phyloP scores from a whole-genome alignment of 148 eudicot genomes.

The Arctostaphylos glauca region DNA sequence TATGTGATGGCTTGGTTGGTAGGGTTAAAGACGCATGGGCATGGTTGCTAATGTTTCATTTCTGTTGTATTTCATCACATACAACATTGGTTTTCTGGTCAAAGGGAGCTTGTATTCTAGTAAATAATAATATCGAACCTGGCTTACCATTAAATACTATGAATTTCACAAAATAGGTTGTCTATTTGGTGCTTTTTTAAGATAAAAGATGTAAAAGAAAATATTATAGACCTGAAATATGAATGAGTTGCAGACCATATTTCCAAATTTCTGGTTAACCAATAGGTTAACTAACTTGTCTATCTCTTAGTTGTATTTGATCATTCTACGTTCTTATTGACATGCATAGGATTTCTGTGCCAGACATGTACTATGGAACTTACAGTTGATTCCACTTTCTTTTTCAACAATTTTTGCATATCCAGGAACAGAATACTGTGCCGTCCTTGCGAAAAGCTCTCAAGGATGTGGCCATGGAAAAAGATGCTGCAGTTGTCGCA shows the following conservation, averaged over 20 bases:
- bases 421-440: conserved; percentile 77
- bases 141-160: background rate
- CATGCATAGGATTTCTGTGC: background rate
- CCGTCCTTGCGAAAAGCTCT: conserved; percentile 92
- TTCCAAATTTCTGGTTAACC: background rate
- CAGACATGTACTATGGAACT: background rate
- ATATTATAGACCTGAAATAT: background rate
- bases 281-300: background rate
- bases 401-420: conserved; percentile 3
- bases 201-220: background rate
- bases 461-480: conserved; percentile 96
- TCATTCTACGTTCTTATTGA: background rate
- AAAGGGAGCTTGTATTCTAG: background rate
- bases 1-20: background rate
- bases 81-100: background rate
- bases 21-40: conserved; percentile 1
- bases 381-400: background rate
- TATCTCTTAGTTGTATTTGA: background rate
- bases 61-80: background rate
- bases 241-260: background rate
- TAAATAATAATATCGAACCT: background rate
- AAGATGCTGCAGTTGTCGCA: conserved; percentile 99
- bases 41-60: background rate
- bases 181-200: background rate
- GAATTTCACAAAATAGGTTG: background rate